Base-by-base conservation (phyloP, 345 rosid species). In the Syzygium oleosum region DNA sequence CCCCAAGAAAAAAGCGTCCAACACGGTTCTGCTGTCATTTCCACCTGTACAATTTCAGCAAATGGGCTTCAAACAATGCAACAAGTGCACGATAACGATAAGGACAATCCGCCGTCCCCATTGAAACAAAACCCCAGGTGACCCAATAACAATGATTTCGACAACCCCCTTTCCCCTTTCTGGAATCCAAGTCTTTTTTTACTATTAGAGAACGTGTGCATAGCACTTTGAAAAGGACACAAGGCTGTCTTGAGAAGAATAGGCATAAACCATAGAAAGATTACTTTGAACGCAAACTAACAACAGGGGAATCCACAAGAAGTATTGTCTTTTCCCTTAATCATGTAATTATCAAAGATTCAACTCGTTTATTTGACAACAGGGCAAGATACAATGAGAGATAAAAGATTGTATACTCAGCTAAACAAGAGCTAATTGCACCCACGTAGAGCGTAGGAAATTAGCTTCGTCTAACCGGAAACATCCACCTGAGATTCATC, bases 1-100 rank as follows among this genome's bases (percentile, higher is more conserved):
- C 23, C 99, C 99, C 92, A 97, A 89, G 94, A 96, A 97, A 91
- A 97, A 97, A 2, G 99, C 99, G 92, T 97, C 99, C 87, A 97
- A 87, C 54, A 96, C 93, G 88, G 41, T 91, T 85, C 86, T 92
- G 90, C 95, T 95, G 31, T 94, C 99, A 86, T 89, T 87, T 46
- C 95, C 98, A 88, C 95, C 99, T 97, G 89, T 90, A 88, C 52
- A 38, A 87, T 85, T 31, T 84, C 27, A 38, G 49, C 49, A 73
- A 38, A 38, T 73, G 83, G 49, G 49, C 49, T 38, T 73, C 49
- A 73, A 12, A 73, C 49, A 38, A 73, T 19, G 14, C 43, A 10
- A 27, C 43, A 23, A 68, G 7, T 38, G 59, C 14, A 1, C 46
- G 11, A 85, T 43, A 19, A 10, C 15, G 65, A 87, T 17, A 78